These are phyloP conservation scores for Raphanus hybrid DNA, from an alignment of 441 rosid genomes.

Conservation along the genomic window DNA sequence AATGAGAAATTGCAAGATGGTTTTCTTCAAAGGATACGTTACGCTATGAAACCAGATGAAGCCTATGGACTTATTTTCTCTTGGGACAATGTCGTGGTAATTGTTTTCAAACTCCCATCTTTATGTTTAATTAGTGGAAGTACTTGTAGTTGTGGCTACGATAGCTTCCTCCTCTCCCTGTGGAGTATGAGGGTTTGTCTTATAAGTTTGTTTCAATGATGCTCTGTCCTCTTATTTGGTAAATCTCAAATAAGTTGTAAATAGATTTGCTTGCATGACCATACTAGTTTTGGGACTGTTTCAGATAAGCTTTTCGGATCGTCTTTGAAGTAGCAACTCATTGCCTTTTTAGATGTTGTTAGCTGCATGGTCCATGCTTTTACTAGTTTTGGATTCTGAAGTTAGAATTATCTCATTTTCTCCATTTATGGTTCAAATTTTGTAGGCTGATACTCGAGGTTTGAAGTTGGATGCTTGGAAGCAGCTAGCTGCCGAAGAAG, in stretches of 20 bases:
- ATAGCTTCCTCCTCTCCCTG: neutral
- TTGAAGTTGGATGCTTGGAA: slow-evolving; percentile 89
- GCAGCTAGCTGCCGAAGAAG: slow-evolving; percentile 91
- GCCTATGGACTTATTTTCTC: slow-evolving; percentile 96
- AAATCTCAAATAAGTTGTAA: neutral
- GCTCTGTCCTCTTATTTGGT: slow-evolving; percentile 11
- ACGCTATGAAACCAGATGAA: slow-evolving; percentile 98
- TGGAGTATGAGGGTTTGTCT: neutral
- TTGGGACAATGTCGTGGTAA: slow-evolving; percentile 97
- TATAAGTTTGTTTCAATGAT: neutral
- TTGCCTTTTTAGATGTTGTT: slow-evolving; percentile 19
- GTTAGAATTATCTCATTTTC: neutral
- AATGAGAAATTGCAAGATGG: slow-evolving; percentile 95
- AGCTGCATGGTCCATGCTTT: slow-evolving; percentile 26
- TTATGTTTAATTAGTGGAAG: slow-evolving; percentile 9
- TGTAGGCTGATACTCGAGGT: slow-evolving; percentile 80
- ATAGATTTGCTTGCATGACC: no score
- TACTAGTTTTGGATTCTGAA: neutral
- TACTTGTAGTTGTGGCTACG: neutral
- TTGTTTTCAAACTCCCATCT: neutral
- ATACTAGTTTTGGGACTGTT: neutral
- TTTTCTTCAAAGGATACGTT: slow-evolving; percentile 87
- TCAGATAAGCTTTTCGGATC: neutral
- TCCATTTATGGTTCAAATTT: slow-evolving; percentile 31
- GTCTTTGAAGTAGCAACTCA: neutral